A percentile compares a stretch with the other conserved stretches of the same genome.
Conservation (phyloP, 768 basidiomycete genomes). For the Saitozyma sp. region DNA sequence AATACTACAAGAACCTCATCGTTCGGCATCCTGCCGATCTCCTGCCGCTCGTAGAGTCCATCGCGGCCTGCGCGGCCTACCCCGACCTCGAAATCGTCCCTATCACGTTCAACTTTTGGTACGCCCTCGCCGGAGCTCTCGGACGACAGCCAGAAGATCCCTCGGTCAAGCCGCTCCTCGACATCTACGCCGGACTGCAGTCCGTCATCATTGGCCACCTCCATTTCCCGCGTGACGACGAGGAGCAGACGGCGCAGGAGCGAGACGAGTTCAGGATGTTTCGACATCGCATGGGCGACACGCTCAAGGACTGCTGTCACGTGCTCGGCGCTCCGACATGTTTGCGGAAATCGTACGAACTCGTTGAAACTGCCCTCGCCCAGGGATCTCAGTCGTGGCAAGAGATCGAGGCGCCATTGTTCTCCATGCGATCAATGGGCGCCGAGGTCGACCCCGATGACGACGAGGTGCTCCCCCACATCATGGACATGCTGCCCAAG, state of each 20-base stretch:
- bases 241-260: constrained; percentile 70
- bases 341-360: constrained; percentile 73
- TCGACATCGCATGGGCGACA: constrained; percentile 98
- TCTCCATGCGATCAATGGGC: constrained; percentile 98
- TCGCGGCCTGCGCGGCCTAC: constrained; percentile 88
- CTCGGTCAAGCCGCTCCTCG: constrained; percentile 61
- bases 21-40: constrained; percentile 88
- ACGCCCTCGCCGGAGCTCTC: constrained; percentile 86
- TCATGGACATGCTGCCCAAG: constrained; percentile 89
- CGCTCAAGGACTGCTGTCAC: constrained; percentile 95
- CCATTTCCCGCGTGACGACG: constrained; percentile 77
- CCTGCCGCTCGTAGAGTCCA: constrained; percentile 91
- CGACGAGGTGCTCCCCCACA: constrained; percentile 83
- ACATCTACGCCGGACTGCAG: constrained; percentile 83
- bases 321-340: constrained; percentile 86
- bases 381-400: constrained; percentile 76
- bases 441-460: constrained; percentile 84
- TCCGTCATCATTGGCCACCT: constrained; percentile 82
- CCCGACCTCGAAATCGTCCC: constrained; percentile 92
- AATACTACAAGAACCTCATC: constrained; percentile 86
- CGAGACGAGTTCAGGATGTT: constrained; percentile 91
- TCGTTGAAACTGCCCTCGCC: constrained; percentile 72
- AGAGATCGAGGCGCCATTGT: constrained; percentile 93
- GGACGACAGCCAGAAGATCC: constrained; percentile 64
- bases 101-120: constrained; percentile 99